These are phyloP conservation scores for Pittosporum tobira DNA, from an alignment of 129 eudicot species.

Conservation along the genomic window DNA sequence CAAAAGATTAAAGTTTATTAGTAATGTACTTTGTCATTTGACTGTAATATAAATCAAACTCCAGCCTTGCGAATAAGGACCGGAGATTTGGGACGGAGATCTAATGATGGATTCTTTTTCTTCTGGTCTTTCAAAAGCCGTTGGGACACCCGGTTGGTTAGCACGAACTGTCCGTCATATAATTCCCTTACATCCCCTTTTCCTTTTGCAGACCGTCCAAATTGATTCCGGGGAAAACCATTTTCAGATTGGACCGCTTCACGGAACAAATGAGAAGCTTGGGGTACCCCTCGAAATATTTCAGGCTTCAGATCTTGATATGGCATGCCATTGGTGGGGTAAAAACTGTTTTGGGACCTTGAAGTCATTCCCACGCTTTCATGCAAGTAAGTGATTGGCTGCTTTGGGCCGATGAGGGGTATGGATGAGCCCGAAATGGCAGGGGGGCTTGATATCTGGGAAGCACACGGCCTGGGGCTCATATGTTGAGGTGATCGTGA, in stretches of 20 bases:
- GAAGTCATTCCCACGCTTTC: constrained; percentile 21
- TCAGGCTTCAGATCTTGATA: constrained; percentile 44
- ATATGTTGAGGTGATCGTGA: constrained; percentile 26
- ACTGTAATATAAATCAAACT: constrained; percentile 11
- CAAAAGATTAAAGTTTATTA: constrained; percentile 11
- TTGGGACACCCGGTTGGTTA: constrained; percentile 56
- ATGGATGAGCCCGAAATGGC: constrained; percentile 47
- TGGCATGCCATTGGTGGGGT: constrained; percentile 8
- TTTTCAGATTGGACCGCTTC: constrained; percentile 32
- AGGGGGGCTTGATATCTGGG: constrained; percentile 47
- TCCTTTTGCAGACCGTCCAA: neutral
- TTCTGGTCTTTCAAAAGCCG: constrained; percentile 46
- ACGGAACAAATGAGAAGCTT: constrained; percentile 32
- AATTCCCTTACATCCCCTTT: constrained; percentile 15
- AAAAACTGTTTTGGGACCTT: constrained; percentile 32
- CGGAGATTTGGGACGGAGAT: constrained; percentile 38
- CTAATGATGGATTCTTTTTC: constrained; percentile 33
- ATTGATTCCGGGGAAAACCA: constrained; percentile 41
- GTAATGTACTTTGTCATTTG: constrained; percentile 6
- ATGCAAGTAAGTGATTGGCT: constrained; percentile 16
- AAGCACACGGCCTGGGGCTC: constrained; percentile 31
- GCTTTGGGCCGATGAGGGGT: constrained; percentile 34
- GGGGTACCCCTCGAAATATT: constrained; percentile 36
- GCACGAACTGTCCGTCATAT: constrained; percentile 26
- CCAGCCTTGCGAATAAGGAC: constrained; percentile 23